phyloP scores from a whole-genome alignment of 345 rosid genomes.

The Xanthoceras sorbifolium region DNA sequence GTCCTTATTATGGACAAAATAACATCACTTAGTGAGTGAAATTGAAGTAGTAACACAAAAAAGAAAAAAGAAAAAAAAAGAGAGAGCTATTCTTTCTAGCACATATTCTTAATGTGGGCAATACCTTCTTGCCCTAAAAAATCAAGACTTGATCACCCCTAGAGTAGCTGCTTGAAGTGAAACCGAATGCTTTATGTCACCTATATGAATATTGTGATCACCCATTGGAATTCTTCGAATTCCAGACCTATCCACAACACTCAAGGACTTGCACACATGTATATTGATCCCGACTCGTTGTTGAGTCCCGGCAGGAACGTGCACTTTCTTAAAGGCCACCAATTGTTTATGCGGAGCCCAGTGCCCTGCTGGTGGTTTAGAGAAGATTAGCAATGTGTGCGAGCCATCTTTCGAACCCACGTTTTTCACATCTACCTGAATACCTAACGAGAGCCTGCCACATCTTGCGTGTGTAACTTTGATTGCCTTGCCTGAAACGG shows the following conservation, averaged over 20 bases:
- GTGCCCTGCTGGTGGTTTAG: constrained; percentile 57
- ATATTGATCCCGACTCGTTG: constrained; percentile 57
- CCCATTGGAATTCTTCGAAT: constrained; percentile 86
- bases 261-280: constrained; percentile 81
- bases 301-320: constrained; percentile 51
- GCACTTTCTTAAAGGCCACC: constrained; percentile 68
- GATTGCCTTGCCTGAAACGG: constrained; percentile 52
- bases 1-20: constrained; percentile 6
- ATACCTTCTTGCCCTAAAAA: not conserved
- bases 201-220: constrained; percentile 69
- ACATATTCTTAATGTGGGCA: not conserved
- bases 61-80: not conserved
- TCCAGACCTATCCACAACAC: constrained; percentile 80
- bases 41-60: not conserved
- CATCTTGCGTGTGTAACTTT: constrained; percentile 75
- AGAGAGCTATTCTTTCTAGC: not conserved
- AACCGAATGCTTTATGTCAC: constrained; percentile 55
- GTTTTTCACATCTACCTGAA: constrained; percentile 69
- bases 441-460: constrained; percentile 46
- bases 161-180: constrained; percentile 59
- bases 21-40: not conserved
- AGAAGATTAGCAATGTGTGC: constrained; percentile 67
- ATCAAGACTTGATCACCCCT: constrained; percentile 54
- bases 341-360: constrained; percentile 81
- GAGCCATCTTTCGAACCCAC: constrained; percentile 68